Conservation (phyloP, 306 rosid species). For the Chamaecrista fasciculata region DNA sequence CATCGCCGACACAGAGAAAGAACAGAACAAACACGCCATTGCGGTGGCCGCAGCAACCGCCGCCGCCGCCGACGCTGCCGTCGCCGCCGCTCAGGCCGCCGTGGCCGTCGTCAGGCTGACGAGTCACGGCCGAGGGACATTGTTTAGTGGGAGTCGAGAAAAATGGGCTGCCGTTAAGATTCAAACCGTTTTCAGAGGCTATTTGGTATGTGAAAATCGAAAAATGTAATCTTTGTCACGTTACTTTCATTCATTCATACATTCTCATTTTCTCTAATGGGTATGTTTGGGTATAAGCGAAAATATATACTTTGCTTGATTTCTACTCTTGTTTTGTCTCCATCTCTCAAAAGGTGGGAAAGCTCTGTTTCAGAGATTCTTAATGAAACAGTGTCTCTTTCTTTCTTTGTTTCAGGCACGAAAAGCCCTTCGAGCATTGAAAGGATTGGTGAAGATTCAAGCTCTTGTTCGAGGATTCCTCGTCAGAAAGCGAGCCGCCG, state of each 20-base stretch:
- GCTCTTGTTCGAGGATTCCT: slow-evolving; percentile 90
- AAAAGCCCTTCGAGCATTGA: slow-evolving; percentile 83
- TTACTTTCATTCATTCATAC: too few relatives aligned
- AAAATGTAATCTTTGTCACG: too few relatives aligned
- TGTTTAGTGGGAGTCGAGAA: slow-evolving; percentile 61
- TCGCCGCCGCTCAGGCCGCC: slow-evolving; percentile 89
- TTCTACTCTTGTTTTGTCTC: slow-evolving; percentile 47
- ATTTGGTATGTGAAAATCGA: slow-evolving; percentile 72
- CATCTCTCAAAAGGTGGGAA: slow-evolving; percentile 35
- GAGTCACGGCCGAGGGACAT: slow-evolving; percentile 55
- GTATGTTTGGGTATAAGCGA: slow-evolving; percentile 29
- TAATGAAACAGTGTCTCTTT: slow-evolving; percentile 47
- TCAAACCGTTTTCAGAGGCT: slow-evolving; percentile 87
- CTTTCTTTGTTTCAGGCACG: slow-evolving; percentile 60
- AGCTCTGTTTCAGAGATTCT: slow-evolving; percentile 38
- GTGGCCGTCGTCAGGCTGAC: slow-evolving; percentile 85
- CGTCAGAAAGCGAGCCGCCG: slow-evolving; percentile 83
- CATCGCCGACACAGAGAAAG: slow-evolving; percentile 55
- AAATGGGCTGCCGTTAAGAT: slow-evolving; percentile 75
- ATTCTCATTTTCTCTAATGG: too few relatives aligned
- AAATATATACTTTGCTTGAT: slow-evolving; percentile 39
- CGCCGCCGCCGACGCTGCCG: slow-evolving; percentile 84
- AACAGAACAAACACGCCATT: slow-evolving; percentile 88
- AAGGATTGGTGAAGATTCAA: slow-evolving; percentile 87
- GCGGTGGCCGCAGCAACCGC: slow-evolving; percentile 98